phyloP scores from a whole-genome alignment of 2,329 filamentous ascomycete genomes.

The Trichocomaceae sp. region DNA sequence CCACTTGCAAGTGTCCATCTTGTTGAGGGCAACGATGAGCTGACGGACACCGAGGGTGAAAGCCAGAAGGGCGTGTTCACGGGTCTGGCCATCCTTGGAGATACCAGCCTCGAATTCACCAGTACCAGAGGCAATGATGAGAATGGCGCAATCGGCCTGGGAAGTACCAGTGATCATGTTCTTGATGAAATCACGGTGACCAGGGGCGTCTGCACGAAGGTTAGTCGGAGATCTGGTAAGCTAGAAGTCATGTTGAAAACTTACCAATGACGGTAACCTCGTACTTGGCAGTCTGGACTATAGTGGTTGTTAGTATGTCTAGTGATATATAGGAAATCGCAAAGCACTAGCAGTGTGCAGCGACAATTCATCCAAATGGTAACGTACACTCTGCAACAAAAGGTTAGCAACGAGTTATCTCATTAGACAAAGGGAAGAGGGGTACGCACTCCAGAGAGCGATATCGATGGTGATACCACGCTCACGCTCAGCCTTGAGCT shows the following conservation, averaged over 20 bases:
- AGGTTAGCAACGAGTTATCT: not conserved
- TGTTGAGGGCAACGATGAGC: slow-evolving; percentile 99
- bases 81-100: slow-evolving; percentile 99
- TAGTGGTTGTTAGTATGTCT: not conserved
- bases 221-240: not conserved
- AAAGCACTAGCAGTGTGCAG: not conserved
- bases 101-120: slow-evolving; percentile 99
- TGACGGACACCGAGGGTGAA: slow-evolving; percentile 99
- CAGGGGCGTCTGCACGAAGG: slow-evolving; percentile 68
- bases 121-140: slow-evolving; percentile 99
- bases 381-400: slow-evolving; percentile 1
- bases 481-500: slow-evolving; percentile 99
- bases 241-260: slow-evolving; percentile 26
- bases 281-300: slow-evolving; percentile 97
- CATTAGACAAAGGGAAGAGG: not conserved
- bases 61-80: slow-evolving; percentile 99
- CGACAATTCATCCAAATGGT: not conserved
- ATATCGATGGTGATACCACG: slow-evolving; percentile 99
- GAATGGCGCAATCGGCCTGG: slow-evolving; percentile 98
- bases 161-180: slow-evolving; percentile 99
- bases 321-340: not conserved
- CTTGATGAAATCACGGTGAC: slow-evolving; percentile 99
- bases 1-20: slow-evolving; percentile 99
- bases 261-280: slow-evolving; percentile 94
- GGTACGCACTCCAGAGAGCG: slow-evolving; percentile 76